Evolutionary conservation across 805 yeast genomes (phyloP), one percentile per base, ranked within the genome.

Genomic region (Myxozyma neotropica): DNA sequence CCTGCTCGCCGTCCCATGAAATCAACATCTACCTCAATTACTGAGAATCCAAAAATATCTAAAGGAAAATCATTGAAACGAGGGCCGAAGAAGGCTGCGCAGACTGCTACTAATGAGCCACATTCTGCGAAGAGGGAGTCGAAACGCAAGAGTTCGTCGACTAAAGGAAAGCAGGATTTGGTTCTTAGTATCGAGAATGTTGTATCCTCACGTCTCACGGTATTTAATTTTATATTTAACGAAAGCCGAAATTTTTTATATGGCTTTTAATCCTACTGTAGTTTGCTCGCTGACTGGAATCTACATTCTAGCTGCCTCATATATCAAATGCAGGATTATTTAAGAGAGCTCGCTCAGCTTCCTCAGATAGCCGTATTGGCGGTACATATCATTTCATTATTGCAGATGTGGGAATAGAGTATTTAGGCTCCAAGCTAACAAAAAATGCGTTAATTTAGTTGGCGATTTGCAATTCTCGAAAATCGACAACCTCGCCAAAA

Each of bases 1-100:
- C 53, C 43, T 5, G 19, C 23, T 6, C 53, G 53, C 23, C 42
- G 43, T 26, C 53, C 43, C 21, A 48, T 48, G 53, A 48, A 48
- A 48, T 38, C 23, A 4, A 36, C 19, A 10, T 36, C 53, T 10
- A 36, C 42, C 15, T 36, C 43, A n/a, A 23, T 36, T 21, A 35
- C 33, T 10, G 26, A 48, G 29, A 26, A 21, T 13, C 39, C 40
- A n/a, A n/a, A 17, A 31, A 17, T 19, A 15, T 26, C 23, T 13
- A 36, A 23, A 8, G 33, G 15, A 24, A 24, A 48, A 23, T 33
- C 17, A 7, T n/a, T 26, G 17, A 35, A 24, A 33, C 21, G 23
- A 33, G 12, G n/a, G 17, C n/a, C 31, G 7, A 19, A 31, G n/a
- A 33, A 13, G n/a, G 21, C 10, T 19, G n/a, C 26, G 2, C 27